Percentiles rank a stretch among this genome's conserved stretches.
These are phyloP conservation scores for Apiotrichum montevideense DNA, from an alignment of 1,284 basidiomycete genomes.

Conservation along the genomic window DNA sequence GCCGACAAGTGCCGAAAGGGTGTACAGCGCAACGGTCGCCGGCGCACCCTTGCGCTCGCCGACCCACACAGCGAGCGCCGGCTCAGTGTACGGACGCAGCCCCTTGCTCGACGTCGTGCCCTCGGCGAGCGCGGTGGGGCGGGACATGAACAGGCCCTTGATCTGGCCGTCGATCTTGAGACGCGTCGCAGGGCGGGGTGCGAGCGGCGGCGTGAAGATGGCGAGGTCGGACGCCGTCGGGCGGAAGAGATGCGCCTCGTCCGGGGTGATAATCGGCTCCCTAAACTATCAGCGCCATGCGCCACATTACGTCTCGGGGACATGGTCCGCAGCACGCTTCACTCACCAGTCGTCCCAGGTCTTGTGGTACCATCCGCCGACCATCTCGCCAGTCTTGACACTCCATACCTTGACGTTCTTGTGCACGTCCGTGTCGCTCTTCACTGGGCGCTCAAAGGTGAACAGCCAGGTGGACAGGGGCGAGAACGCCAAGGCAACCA, in stretches of 20 bases:
- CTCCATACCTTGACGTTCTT: conserved; percentile 45
- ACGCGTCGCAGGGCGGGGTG: conserved; percentile 31
- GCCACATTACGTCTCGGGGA: too few relatives aligned
- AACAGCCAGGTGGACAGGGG: conserved; percentile 86
- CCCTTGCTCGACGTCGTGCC: conserved; percentile 30
- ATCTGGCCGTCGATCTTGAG: conserved; percentile 41
- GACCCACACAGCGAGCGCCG: conserved; percentile 72
- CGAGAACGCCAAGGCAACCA: conserved; percentile 82
- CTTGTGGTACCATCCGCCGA: conserved; percentile 44
- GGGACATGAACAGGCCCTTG: conserved; percentile 40
- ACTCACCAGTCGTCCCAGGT: conserved; percentile 42
- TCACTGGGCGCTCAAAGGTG: conserved; percentile 77
- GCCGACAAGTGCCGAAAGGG: conserved; percentile 57
- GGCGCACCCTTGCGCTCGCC: conserved; percentile 97
- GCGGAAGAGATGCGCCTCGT: conserved; percentile 81
- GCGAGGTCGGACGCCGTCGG: conserved; percentile 63
- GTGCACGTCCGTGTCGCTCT: conserved; percentile 44
- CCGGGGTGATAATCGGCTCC: conserved; percentile 84
- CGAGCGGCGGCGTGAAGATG: conserved; percentile 56
- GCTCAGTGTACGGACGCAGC: conserved; percentile 27
- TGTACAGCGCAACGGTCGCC: conserved; percentile 78
- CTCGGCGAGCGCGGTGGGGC: conserved; percentile 27
- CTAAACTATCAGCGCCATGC: conserved; percentile 23
- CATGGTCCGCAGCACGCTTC: background rate
- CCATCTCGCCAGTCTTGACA: conserved; percentile 37